Evolutionary conservation across 169 alveolate species (phyloP).

Genomic region (Neospora caninum): DNA sequence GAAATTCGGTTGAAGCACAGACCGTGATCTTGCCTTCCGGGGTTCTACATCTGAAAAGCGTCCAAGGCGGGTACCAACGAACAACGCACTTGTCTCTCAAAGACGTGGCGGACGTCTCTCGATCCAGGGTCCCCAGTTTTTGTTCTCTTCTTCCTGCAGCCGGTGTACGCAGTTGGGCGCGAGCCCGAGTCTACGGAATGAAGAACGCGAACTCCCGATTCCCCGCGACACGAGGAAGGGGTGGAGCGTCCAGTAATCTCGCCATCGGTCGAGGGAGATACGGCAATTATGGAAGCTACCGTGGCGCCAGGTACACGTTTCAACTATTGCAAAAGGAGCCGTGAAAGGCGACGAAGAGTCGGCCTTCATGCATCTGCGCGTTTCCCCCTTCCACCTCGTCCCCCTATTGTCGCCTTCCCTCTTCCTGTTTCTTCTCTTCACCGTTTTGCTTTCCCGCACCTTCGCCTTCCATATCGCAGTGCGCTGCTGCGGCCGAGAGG

Average conservation of each 20-base stretch:
- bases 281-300: neutral
- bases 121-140: neutral
- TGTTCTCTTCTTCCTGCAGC: neutral
- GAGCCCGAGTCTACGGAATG: neutral
- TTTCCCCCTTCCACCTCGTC: no score
- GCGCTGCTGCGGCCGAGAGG: no score
- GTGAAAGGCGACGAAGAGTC: neutral
- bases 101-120: neutral
- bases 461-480: no score
- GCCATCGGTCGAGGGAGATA: slow-evolving; percentile 4
- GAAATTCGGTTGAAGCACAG: neutral
- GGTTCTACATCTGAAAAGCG: neutral
- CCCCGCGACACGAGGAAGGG: neutral
- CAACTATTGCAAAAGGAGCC: neutral
- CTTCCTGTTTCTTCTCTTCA: no score
- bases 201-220: neutral
- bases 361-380: neutral
- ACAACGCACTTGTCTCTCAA: neutral
- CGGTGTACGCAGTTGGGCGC: slow-evolving; percentile 25
- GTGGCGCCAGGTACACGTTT: neutral
- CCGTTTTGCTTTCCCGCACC: no score
- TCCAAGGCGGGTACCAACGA: neutral
- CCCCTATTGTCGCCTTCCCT: no score
- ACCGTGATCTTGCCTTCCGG: neutral
- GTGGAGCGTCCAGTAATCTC: neutral